Percentiles rank a stretch among this genome's conserved stretches.
Conservation (phyloP, 2,329 filamentous ascomycete genomes). For the Cladosporium velox region DNA sequence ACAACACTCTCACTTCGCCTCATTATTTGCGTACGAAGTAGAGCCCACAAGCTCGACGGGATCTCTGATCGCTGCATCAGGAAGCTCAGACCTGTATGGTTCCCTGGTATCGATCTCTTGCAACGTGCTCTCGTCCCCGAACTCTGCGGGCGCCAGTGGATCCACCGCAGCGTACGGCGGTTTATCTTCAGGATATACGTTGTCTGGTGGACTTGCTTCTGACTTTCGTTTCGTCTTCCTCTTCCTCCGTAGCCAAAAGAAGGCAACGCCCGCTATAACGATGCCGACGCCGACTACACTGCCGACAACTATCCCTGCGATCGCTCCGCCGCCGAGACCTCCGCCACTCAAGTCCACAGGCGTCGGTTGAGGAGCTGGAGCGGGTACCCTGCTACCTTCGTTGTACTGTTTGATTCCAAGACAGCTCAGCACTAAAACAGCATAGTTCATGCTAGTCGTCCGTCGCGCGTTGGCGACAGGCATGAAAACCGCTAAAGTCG, state of each 20-base stretch:
- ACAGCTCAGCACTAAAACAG: neutral
- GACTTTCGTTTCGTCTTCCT: neutral
- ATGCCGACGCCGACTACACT: neutral
- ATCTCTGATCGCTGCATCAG: neutral
- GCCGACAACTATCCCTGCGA: neutral
- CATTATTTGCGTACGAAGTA: neutral
- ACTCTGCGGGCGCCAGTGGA: neutral
- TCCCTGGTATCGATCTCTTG: neutral
- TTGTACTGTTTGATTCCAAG: neutral
- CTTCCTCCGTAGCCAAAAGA: neutral
- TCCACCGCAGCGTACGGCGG: neutral
- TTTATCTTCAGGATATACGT: neutral
- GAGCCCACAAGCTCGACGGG: neutral
- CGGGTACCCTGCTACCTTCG: neutral
- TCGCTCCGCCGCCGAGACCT: neutral
- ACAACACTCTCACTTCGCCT: neutral
- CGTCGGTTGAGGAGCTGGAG: neutral
- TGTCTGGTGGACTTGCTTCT: neutral
- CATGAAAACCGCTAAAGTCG: neutral
- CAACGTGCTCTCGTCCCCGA: neutral
- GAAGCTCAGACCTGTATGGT: neutral
- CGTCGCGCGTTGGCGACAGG: constrained; percentile 1
- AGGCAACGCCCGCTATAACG: neutral
- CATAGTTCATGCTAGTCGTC: neutral
- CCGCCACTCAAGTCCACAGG: neutral